These are phyloP conservation scores for Acephala macrosclerotiorum DNA, from an alignment of 2,329 filamentous ascomycete species.

Conservation along the genomic window DNA sequence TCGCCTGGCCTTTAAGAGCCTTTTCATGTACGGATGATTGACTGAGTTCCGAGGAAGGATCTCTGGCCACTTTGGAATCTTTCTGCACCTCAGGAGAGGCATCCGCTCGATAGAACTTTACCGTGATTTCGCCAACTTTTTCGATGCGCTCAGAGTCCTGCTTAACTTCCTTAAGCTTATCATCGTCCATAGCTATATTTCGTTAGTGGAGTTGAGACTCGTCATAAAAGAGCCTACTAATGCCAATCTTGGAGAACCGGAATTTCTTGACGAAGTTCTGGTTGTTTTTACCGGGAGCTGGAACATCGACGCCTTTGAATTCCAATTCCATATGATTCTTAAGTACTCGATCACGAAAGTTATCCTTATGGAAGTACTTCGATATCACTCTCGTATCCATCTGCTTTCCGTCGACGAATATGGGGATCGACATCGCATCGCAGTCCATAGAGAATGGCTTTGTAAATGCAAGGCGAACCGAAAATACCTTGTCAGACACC, in stretches of 20 bases:
- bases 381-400: too few relatives aligned
- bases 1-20: constrained; percentile 29
- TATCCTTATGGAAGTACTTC: too few relatives aligned
- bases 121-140: constrained; percentile 22
- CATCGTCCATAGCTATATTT: constrained; percentile 17
- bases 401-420: background rate
- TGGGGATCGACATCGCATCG: background rate
- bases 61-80: too few relatives aligned
- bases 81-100: background rate
- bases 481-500: constrained; percentile 1
- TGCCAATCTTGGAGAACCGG: constrained; percentile 26
- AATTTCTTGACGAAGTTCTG: background rate
- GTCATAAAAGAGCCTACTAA: constrained; percentile 6
- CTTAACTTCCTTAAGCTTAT: constrained; percentile 17
- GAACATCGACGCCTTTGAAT: background rate
- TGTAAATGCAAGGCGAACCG: background rate
- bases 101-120: constrained; percentile 15
- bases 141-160: constrained; percentile 18
- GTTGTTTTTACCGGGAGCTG: background rate
- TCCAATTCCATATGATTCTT: too few relatives aligned
- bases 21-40: constrained; percentile 33
- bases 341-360: too few relatives aligned
- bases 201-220: background rate
- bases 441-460: background rate
- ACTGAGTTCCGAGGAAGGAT: background rate